These are phyloP conservation scores for Berberis vulgaris DNA, from an alignment of 164 flowering plant genomes.

Conservation along the genomic window DNA sequence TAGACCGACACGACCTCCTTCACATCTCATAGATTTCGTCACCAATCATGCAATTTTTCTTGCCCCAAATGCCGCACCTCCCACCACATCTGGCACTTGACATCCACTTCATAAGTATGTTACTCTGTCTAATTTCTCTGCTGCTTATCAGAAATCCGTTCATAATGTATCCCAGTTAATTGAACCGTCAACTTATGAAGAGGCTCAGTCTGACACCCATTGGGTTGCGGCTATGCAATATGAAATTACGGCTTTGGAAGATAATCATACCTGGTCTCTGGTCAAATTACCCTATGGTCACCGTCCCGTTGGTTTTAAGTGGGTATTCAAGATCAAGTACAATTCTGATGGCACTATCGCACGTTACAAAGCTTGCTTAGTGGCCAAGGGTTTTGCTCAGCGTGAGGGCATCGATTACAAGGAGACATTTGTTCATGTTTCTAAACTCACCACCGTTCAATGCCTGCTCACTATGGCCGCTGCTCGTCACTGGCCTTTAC, in stretches of 20 bases:
- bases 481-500: neutral
- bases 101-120: too few relatives aligned
- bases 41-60: too few relatives aligned
- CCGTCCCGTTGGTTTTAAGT: too few relatives aligned
- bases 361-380: neutral
- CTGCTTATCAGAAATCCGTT: too few relatives aligned
- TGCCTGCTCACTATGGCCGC: neutral
- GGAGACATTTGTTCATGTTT: neutral
- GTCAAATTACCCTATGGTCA: neutral
- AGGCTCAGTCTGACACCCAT: neutral
- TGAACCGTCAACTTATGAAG: neutral
- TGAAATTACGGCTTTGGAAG: neutral
- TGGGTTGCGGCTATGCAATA: neutral
- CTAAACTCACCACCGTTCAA: neutral
- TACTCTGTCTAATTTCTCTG: too few relatives aligned
- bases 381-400: neutral
- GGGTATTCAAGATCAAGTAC: neutral
- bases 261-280: neutral
- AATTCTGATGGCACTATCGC: neutral
- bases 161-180: too few relatives aligned
- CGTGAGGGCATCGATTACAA: too few relatives aligned
- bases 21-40: too few relatives aligned
- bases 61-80: too few relatives aligned
- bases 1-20: too few relatives aligned
- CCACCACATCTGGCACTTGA: too few relatives aligned